Base-by-base conservation (phyloP, 2,329 filamentous ascomycete genomes). In the Aspergillus puulaauensis region DNA sequence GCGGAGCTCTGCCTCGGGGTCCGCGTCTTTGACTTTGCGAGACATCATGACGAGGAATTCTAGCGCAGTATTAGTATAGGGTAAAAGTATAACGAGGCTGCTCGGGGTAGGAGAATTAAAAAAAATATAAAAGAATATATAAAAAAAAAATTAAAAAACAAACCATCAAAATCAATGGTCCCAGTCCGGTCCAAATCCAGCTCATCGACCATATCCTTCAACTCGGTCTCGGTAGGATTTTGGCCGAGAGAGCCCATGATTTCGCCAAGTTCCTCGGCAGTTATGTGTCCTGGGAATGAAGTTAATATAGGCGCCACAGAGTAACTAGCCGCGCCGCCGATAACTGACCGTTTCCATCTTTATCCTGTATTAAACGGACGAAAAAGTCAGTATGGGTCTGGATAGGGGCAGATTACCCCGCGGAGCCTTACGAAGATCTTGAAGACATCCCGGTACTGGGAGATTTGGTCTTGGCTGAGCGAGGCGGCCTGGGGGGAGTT, bases 21-120 rank as follows among this genome's bases (percentile, higher is more conserved):
- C 46, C 6, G n/a, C 8, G 46, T 39, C 46, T 37, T 49, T 49
- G 46, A 49, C 46, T 39, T 49, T 49, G 33, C 46, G 46, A 33
- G 46, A 49, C 46, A 49, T 49, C 31, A 49, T 35, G 46, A 49
- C 21, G n/a, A 49, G 46, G 17, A 49, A 49, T 49, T 49, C 46
- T 49, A 37, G 4, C 21, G n/a, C 1, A 6, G 35, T 5, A 14
- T 37, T 37, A 37, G 35, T n/a, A 6, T n/a, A 37, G 1, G 12
- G 14, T 37, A n/a, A 6, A n/a, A 19, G 19, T 3, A 19, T 19
- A n/a, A 37, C 1, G 15, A n/a, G 35, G 35, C 0, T 37, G 11
- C 27, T 31, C 27, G 27, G 27, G 9, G 9, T 11, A 31, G 27
- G 9, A 31, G 27, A 31, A 4, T 3, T 3, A 4, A 31, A 31